Percentiles rank a stretch among this genome's conserved stretches.
phyloP scores from a whole-genome alignment of 2,329 filamentous ascomycete species.

The Alternaria solani region DNA sequence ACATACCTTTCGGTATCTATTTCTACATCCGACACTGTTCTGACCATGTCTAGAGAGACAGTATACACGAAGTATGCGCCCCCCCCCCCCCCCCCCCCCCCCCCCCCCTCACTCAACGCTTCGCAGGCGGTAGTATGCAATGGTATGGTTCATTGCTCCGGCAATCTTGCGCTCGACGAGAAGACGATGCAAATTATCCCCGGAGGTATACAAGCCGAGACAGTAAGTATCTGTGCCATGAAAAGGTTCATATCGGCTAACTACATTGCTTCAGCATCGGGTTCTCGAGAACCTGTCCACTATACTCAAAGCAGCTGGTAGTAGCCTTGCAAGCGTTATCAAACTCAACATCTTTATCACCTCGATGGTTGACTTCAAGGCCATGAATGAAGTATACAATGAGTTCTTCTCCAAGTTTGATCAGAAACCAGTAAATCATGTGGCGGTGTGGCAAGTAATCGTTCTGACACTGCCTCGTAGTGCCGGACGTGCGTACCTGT shows the following conservation, averaged over 20 bases:
- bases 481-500: not conserved
- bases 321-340: not conserved
- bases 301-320: not conserved
- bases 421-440: not conserved
- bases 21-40: not conserved
- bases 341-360: not conserved
- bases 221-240: not conserved
- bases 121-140: constrained; percentile 4
- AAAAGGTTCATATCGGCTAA: not conserved
- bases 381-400: not conserved
- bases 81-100: not conserved
- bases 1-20: not conserved
- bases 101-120: not conserved
- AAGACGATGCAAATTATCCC: not conserved
- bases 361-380: not conserved
- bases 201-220: constrained; percentile 1
- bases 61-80: not conserved
- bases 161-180: not conserved
- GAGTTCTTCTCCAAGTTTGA: not conserved
- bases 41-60: not conserved
- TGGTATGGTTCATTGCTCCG: constrained; percentile 5
- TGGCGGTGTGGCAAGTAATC: not conserved
- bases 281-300: not conserved
- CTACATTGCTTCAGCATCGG: not conserved
- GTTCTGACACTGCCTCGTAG: not conserved